These are phyloP conservation scores for Vitis rupestris DNA, from an alignment of 164 flowering plant species.

Conservation along the genomic window DNA sequence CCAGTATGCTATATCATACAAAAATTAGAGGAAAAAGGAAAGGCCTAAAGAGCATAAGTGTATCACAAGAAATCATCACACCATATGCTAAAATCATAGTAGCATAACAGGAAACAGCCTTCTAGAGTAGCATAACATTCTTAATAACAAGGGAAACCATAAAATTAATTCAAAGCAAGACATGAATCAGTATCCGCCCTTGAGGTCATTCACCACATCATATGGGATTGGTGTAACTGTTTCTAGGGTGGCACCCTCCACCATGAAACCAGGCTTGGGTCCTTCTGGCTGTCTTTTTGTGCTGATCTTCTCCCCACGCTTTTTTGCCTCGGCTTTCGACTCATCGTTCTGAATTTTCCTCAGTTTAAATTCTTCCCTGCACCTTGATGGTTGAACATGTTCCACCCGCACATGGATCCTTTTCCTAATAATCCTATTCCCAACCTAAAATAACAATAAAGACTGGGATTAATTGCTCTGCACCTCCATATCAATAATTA, in stretches of 20 bases:
- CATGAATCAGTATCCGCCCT: background rate
- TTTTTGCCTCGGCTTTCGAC: slow-evolving; percentile 72
- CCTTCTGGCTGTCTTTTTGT: slow-evolving; percentile 35
- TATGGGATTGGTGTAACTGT: slow-evolving; percentile 38
- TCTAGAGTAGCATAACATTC: background rate
- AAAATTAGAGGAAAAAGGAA: too few species aligned
- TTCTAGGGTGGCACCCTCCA: slow-evolving; percentile 35
- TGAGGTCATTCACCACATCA: slow-evolving; percentile 8
- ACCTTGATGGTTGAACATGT: slow-evolving; percentile 73
- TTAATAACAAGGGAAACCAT: too few species aligned
- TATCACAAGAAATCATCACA: too few species aligned
- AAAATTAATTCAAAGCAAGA: too few species aligned
- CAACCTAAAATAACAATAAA: slow-evolving; percentile 34
- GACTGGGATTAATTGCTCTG: too few species aligned
- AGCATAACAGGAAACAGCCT: too few species aligned
- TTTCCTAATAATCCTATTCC: slow-evolving; percentile 66
- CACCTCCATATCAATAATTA: too few species aligned
- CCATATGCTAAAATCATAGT: too few species aligned
- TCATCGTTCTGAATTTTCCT: slow-evolving; percentile 57
- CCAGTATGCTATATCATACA: too few species aligned
- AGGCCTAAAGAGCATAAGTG: too few species aligned
- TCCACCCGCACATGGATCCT: slow-evolving; percentile 81
- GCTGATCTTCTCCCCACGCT: slow-evolving; percentile 56
- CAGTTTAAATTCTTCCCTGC: slow-evolving; percentile 56
- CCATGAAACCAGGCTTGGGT: slow-evolving; percentile 36